These are phyloP conservation scores for Porcisia deanei DNA, from an alignment of 208 protist genomes.

Conservation along the genomic window DNA sequence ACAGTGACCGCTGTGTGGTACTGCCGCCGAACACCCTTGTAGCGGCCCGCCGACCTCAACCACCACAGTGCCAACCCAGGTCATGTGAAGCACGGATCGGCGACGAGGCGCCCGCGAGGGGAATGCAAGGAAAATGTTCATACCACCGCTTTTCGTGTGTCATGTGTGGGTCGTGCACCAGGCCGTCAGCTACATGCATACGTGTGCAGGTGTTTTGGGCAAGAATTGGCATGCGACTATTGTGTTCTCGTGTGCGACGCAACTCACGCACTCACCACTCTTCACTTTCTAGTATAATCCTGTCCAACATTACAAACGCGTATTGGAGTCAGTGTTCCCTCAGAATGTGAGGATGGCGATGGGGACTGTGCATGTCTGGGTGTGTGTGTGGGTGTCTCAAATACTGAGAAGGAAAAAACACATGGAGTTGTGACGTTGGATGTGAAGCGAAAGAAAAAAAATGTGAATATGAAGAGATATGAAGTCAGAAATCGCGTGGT, in stretches of 20 bases:
- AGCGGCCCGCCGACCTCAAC: neutral
- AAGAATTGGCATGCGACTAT: neutral
- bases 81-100: slow-evolving; percentile 3
- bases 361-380: neutral
- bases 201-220: neutral
- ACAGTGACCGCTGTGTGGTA: neutral
- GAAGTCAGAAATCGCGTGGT: too few species aligned
- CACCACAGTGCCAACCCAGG: neutral
- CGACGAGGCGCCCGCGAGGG: neutral
- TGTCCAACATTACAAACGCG: neutral
- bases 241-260: neutral
- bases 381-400: neutral
- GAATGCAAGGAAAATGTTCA: neutral
- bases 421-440: too few species aligned
- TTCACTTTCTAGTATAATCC: neutral
- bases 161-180: neutral
- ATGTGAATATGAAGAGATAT: too few species aligned
- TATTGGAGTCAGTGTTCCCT: neutral
- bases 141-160: neutral
- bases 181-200: neutral
- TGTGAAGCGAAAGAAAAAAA: too few species aligned
- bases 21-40: slow-evolving; percentile 3
- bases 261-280: neutral
- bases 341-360: neutral
- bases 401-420: too few species aligned